Evolutionary conservation across 108 stramenopile genomes (phyloP).

Genomic region (Cyclotella atomus): DNA sequence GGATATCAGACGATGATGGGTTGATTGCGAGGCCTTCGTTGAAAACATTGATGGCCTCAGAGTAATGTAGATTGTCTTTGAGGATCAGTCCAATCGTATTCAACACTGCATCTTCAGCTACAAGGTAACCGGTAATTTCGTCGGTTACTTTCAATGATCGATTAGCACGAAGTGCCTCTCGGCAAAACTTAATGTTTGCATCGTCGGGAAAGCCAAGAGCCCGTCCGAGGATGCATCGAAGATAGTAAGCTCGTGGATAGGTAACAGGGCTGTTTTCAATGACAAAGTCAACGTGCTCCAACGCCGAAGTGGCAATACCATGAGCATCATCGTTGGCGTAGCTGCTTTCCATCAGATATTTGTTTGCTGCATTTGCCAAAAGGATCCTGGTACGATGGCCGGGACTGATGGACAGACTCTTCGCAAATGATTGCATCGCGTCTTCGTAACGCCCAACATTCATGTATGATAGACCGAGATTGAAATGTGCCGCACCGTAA

Average conservation of each 20-base stretch:
- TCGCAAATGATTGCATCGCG: conserved; percentile 11
- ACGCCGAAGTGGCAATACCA: background rate
- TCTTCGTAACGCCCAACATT: background rate
- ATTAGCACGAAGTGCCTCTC: background rate
- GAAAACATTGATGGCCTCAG: conserved; percentile 9
- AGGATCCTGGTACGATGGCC: background rate
- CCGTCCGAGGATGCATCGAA: background rate
- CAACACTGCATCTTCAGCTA: background rate
- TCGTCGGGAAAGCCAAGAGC: background rate
- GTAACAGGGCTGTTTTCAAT: background rate
- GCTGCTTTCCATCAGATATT: background rate
- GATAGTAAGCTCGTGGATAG: background rate
- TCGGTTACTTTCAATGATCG: background rate
- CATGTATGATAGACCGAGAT: background rate
- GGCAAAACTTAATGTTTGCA: background rate
- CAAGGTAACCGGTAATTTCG: background rate
- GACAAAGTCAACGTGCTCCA: background rate
- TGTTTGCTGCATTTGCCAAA: background rate
- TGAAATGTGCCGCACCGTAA: conserved; percentile 4
- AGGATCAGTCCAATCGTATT: conserved; percentile 8
- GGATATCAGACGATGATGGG: background rate
- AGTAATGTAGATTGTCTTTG: background rate
- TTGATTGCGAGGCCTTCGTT: conserved; percentile 1
- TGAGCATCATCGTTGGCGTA: background rate
- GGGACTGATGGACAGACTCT: background rate